These are phyloP conservation scores for Neocatenulostroma microsporum DNA, from an alignment of 2,329 filamentous ascomycete species.

Conservation along the genomic window DNA sequence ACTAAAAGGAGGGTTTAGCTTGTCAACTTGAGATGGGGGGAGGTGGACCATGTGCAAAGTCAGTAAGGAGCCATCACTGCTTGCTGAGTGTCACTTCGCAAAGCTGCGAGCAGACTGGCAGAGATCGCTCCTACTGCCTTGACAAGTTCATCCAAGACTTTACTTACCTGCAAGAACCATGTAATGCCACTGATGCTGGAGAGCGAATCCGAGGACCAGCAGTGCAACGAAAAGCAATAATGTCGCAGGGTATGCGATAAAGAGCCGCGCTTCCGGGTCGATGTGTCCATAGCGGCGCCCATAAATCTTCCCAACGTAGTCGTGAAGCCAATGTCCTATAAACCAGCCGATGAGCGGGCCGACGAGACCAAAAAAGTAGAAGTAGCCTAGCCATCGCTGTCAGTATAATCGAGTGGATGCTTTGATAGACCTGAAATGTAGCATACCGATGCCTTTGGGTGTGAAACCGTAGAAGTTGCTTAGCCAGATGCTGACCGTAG, in stretches of 20 bases:
- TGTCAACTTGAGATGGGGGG: not conserved
- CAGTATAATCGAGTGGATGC: no score
- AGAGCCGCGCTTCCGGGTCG: constrained; percentile 49
- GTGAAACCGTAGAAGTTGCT: constrained; percentile 34
- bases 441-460: constrained; percentile 19
- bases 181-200: constrained; percentile 44
- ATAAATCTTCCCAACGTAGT: constrained; percentile 41
- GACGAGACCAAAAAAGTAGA: constrained; percentile 53
- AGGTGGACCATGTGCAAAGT: not conserved
- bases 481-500: constrained; percentile 11
- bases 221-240: constrained; percentile 45
- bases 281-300: constrained; percentile 42
- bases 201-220: constrained; percentile 45
- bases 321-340: constrained; percentile 50
- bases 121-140: no score
- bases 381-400: constrained; percentile 45
- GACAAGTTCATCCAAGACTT: no score
- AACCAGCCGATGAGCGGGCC: constrained; percentile 48
- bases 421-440: no score
- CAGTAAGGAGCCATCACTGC: constrained; percentile 38
- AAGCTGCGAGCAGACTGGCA: no score
- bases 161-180: constrained; percentile 42
- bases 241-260: constrained; percentile 41
- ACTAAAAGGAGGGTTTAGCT: no score
- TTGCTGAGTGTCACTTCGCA: constrained; percentile 47